Base-by-base conservation (phyloP, 495 filamentous ascomycete species). In the Lepidopterella palustris region DNA sequence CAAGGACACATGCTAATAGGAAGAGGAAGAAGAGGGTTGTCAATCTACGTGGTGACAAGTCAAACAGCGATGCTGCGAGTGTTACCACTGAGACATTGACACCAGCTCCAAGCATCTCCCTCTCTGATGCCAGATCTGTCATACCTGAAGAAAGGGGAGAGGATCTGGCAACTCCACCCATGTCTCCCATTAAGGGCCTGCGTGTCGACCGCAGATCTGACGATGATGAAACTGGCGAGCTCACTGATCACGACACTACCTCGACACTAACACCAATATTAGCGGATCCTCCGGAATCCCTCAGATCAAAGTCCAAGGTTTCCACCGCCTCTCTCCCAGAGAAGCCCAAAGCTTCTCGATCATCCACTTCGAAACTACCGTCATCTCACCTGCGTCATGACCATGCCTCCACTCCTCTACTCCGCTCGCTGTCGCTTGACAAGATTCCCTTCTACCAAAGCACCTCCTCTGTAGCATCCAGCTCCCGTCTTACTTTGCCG, bases 21-120 rank as follows among this genome's bases (percentile, higher is more conserved):
- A 92, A 87, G 70, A 87, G 90, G 71, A 97, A 96, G 81, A 91
- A 84, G 60, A 82, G 93, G n/a, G 88, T 98, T 27, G 90, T 98
- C 58, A 91, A 97, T 70, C 74, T 98, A 45, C 86, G 92, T 5
- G 82, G 81, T 59, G 79, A 80, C 39, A 84, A 79, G 68, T 53
- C 39, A 5, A 65, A 68, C 42, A 63, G 52, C 24, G 70, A 73
- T n/a, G 51, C 55, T 1, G 55, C 64, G 18, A 67, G 67, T 45
- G 35, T 69, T 2, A 65, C 62, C n/a, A 68, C 74, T 23, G 76
- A 75, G 27, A 58, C 62, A 9, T 70, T 68, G 29, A 69, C 67
- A 31, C 65, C 68, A 21, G 55, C 66, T 4, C 72, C 68, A 0
- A 71, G 69, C 29, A 66, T 70, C 4, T 76, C 79, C 50, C 74